phyloP scores from a whole-genome alignment of 371 early-diverging fungal genomes.

The Syncephalastrum racemosum region DNA sequence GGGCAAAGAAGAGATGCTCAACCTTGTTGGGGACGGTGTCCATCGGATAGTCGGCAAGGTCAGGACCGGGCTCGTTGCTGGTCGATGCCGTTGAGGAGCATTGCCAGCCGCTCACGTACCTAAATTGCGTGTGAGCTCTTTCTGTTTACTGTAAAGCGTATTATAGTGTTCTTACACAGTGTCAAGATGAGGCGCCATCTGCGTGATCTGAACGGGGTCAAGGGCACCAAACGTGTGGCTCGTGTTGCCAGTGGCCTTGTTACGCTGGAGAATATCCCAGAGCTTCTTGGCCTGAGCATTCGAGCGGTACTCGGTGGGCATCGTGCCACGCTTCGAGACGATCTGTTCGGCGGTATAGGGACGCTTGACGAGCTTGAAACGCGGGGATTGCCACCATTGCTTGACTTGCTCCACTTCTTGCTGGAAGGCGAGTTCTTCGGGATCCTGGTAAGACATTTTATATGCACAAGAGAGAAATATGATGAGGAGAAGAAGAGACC shows the following conservation, averaged over 20 bases:
- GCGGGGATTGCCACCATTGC: constrained; percentile 87
- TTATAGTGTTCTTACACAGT: constrained; percentile 64
- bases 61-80: constrained; percentile 98
- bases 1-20: constrained; percentile 97
- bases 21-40: constrained; percentile 99
- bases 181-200: constrained; percentile 96
- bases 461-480: constrained; percentile 2
- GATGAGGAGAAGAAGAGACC: constrained; percentile 5
- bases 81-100: constrained; percentile 96
- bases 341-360: constrained; percentile 93
- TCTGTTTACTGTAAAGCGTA: too few relatives aligned
- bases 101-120: constrained; percentile 98
- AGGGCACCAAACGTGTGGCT: constrained; percentile 95
- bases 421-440: constrained; percentile 21
- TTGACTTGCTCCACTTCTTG: constrained; percentile 75
- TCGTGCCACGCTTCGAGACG: constrained; percentile 86
- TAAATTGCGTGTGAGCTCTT: neutral
- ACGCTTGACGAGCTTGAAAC: constrained; percentile 84
- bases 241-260: constrained; percentile 77
- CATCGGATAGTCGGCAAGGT: constrained; percentile 98
- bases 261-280: constrained; percentile 80
- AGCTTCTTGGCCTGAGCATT: constrained; percentile 92
- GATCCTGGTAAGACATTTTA: constrained; percentile 16
- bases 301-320: constrained; percentile 81
- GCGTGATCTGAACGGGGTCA: constrained; percentile 80